These are phyloP conservation scores for Penicillium silybi DNA, from an alignment of 495 filamentous ascomycete genomes.

Conservation along the genomic window DNA sequence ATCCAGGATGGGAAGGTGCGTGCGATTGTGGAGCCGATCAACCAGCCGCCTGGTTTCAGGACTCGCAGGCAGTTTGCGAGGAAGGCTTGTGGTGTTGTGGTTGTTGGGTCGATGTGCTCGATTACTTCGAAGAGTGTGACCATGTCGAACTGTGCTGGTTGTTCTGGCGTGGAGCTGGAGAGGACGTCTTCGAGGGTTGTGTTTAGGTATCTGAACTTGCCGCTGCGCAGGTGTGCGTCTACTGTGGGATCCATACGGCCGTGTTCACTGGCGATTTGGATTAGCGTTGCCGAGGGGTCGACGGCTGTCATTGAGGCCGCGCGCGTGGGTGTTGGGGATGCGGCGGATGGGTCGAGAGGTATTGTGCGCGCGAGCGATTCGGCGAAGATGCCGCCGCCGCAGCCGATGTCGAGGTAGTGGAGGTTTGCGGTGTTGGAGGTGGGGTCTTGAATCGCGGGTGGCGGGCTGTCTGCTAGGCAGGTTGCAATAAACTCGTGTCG, in stretches of 20 bases:
- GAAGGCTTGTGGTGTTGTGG: conserved; percentile 62
- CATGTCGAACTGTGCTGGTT: conserved; percentile 54
- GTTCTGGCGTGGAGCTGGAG: conserved; percentile 1
- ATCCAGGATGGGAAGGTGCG: conserved; percentile 82
- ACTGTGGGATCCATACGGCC: conserved; percentile 61
- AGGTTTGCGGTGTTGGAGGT: conserved; percentile 34
- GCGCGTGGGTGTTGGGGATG: conserved; percentile 48
- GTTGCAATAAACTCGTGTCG: conserved; percentile 84
- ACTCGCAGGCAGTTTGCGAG: conserved; percentile 63
- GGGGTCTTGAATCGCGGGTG: conserved; percentile 8
- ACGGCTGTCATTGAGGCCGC: conserved; percentile 73
- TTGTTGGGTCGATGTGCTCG: conserved; percentile 66
- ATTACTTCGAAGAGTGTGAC: conserved; percentile 91
- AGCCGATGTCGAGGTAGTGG: conserved; percentile 87
- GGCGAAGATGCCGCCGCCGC: conserved; percentile 94
- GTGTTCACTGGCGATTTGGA: conserved; percentile 74
- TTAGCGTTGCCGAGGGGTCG: conserved; percentile 76
- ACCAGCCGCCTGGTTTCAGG: conserved; percentile 87
- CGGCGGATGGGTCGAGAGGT: conserved; percentile 40
- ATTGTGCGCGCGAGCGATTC: conserved; percentile 79
- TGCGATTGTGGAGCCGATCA: conserved; percentile 86
- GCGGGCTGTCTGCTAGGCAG: conserved; percentile 52
- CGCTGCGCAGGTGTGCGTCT: conserved; percentile 39
- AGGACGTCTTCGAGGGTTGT: conserved; percentile 65
- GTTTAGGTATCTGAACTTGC: conserved; percentile 67